Conservation (phyloP, 108 stramenopile species). For the Skeletonema costatum region DNA sequence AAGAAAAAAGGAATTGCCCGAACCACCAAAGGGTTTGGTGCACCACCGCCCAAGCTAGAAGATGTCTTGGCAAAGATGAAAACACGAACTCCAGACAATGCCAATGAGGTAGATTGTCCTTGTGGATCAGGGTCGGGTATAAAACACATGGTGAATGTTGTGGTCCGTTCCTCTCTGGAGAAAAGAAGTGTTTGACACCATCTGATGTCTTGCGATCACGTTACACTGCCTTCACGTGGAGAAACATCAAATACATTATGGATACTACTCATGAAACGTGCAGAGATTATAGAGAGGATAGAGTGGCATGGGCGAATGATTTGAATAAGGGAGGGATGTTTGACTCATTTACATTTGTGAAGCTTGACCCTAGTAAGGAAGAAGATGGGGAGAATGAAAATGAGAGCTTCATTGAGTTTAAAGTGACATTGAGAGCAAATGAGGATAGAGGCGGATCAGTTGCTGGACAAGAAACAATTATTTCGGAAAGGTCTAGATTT, state of each 20-base stretch:
- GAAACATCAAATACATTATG: constrained; percentile 62
- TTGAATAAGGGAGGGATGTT: constrained; percentile 80
- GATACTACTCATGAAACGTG: constrained; percentile 69
- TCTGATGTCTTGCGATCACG: constrained; percentile 63
- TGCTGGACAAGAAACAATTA: constrained; percentile 57
- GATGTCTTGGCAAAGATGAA: constrained; percentile 52
- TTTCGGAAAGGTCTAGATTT: constrained; percentile 66
- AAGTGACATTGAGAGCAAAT: constrained; percentile 49
- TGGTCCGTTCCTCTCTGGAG: constrained; percentile 46
- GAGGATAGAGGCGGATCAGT: not conserved
- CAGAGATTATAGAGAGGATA: constrained; percentile 57
- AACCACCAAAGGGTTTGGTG: constrained; percentile 62
- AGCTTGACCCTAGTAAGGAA: constrained; percentile 41
- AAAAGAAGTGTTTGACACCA: constrained; percentile 26
- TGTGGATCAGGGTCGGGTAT: constrained; percentile 56
- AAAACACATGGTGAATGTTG: constrained; percentile 63
- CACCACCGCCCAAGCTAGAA: constrained; percentile 53
- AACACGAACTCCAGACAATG: constrained; percentile 61
- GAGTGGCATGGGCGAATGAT: constrained; percentile 75
- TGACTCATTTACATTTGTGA: constrained; percentile 76
- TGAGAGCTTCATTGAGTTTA: constrained; percentile 65
- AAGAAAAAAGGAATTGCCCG: constrained; percentile 22
- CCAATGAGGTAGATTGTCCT: constrained; percentile 51
- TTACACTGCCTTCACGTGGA: constrained; percentile 69
- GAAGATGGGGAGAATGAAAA: constrained; percentile 43